A percentile compares a stretch with the other conserved stretches of the same genome.
phyloP scores from a whole-genome alignment of 2,329 filamentous ascomycete genomes.

The Neonectria magnoliae region DNA sequence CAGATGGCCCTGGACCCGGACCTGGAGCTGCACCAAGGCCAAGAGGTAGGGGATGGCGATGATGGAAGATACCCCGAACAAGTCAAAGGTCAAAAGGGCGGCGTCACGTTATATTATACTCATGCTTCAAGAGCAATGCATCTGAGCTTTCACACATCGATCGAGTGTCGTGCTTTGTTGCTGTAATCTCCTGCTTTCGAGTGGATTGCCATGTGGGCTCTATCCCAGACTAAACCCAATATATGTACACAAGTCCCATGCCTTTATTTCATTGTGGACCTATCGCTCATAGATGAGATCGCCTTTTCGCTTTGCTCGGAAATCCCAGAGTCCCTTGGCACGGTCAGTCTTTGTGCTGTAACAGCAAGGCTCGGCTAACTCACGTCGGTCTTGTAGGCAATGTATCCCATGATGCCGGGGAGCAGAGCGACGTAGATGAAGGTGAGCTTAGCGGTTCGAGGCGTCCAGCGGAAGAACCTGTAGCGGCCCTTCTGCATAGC shows the following conservation, averaged over 20 bases:
- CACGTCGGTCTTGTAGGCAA: constrained; percentile 87
- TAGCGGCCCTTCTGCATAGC: constrained; percentile 86
- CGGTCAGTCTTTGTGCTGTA: constrained; percentile 34
- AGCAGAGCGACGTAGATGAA: constrained; percentile 81
- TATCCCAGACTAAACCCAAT: constrained; percentile 41
- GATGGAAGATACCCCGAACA: constrained; percentile 8
- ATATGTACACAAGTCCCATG: constrained; percentile 56
- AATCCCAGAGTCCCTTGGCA: constrained; percentile 81
- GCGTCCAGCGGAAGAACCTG: constrained; percentile 96
- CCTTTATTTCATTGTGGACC: constrained; percentile 29
- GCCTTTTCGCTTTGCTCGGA: constrained; percentile 88
- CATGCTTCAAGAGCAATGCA: constrained; percentile 24
- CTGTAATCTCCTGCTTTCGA: constrained; percentile 29
- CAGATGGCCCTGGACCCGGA: constrained; percentile 56
- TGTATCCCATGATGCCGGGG: constrained; percentile 74
- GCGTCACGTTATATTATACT: constrained; percentile 43
- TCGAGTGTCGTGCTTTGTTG: not conserved
- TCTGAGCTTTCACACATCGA: constrained; percentile 26
- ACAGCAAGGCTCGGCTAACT: constrained; percentile 53
- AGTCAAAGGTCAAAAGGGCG: constrained; percentile 5
- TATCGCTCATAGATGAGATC: constrained; percentile 86
- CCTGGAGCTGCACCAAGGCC: constrained; percentile 41
- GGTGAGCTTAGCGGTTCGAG: constrained; percentile 80
- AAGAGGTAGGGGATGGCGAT: constrained; percentile 46
- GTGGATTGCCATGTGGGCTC: constrained; percentile 37